Base-by-base conservation (phyloP, 768 basidiomycete genomes). In the Boletus rubropictus region DNA sequence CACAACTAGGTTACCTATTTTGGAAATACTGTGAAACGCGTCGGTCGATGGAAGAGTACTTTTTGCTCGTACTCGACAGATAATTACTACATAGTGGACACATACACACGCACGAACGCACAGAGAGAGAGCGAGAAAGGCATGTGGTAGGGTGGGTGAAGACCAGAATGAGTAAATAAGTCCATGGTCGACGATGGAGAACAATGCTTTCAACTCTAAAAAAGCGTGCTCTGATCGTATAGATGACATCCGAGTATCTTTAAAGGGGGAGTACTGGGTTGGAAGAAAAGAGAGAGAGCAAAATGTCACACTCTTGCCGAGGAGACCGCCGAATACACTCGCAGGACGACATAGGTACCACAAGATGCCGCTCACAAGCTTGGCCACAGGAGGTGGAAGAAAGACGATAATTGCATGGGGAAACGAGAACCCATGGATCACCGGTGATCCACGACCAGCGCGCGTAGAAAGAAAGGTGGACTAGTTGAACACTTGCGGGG, bases 391-490 rank as follows among this genome's bases (percentile, higher is more conserved):
- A 25, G 15, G 18, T n/a, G n/a, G n/a, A n/a, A n/a, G n/a, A n/a
- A n/a, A n/a, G n/a, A n/a, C n/a, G n/a, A n/a, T n/a, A n/a, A n/a
- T n/a, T n/a, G 11, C 10, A 10, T 32, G 25, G 3, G 24, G 22
- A 22, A 46, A 14, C 2, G 40, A 39, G 15, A 39, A n/a, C n/a
- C n/a, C 52, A 29, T 18, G 15, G 8, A 49, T 20, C 50, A 38
- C 4, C 10, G 10, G 18, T 22, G 34, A 40, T 34, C 41, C 48
- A 56, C 59, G 54, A 39, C 60, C 60, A 60, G 58, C 60, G 61
- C 17, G 58, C 29, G 40, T 27, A 25, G 17, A 21, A n/a, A n/a
- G 3, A 10, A 14, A 14, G 7, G 10, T 10, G 24, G 15, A 39
- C 12, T 9, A 8, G 35, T 38, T 35, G 18, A 32, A n/a, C n/a